phyloP scores from a whole-genome alignment of 345 rosid genomes.

The Eucalyptus pauciflora region DNA sequence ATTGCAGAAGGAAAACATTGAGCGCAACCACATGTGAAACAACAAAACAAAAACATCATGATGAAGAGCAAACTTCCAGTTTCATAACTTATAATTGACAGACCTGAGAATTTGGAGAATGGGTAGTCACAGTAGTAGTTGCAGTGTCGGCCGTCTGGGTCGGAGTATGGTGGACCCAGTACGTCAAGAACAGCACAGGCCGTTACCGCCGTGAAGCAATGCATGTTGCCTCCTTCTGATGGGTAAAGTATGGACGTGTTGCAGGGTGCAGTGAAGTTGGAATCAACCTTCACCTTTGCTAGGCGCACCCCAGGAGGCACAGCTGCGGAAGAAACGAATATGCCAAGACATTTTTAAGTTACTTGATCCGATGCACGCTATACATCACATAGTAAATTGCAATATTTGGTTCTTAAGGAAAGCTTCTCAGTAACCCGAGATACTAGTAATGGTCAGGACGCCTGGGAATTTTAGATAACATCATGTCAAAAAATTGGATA shows the following conservation, averaged over 20 bases:
- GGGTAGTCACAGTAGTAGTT: constrained; percentile 59
- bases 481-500: background rate
- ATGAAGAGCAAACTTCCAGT: background rate
- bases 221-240: constrained; percentile 94
- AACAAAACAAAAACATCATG: background rate
- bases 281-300: constrained; percentile 67
- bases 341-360: background rate
- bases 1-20: background rate
- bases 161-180: constrained; percentile 82
- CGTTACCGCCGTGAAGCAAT: constrained; percentile 73
- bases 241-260: constrained; percentile 74
- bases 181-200: constrained; percentile 91
- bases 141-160: constrained; percentile 75
- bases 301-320: constrained; percentile 32
- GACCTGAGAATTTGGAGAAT: constrained; percentile 37
- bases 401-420: background rate
- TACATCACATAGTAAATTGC: background rate
- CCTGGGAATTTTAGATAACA: background rate
- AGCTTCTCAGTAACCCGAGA: background rate
- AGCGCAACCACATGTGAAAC: background rate
- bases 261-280: constrained; percentile 70
- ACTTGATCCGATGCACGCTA: background rate
- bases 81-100: background rate
- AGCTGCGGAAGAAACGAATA: constrained; percentile 14
- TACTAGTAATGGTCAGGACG: background rate